phyloP scores from a whole-genome alignment of 495 filamentous ascomycete genomes.

The Penicillium riverlandense region DNA sequence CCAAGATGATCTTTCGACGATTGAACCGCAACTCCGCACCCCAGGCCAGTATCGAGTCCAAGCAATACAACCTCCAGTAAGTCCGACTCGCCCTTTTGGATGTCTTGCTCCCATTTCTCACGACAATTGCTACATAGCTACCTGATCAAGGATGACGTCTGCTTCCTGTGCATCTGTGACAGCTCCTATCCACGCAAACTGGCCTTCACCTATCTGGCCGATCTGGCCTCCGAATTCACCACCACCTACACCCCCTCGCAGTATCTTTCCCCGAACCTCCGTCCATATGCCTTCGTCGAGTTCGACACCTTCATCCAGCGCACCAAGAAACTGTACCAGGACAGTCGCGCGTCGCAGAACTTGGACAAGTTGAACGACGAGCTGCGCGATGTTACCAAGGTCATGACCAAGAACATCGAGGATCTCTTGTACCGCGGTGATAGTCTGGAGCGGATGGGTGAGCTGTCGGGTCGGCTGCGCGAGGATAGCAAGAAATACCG shows the following conservation, averaged over 20 bases:
- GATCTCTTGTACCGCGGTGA: constrained; percentile 93
- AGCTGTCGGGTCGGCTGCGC: constrained; percentile 74
- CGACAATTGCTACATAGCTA: constrained; percentile 49
- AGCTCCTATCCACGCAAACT: constrained; percentile 94
- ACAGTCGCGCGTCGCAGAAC: constrained; percentile 79
- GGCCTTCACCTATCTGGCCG: constrained; percentile 95
- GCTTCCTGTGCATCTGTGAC: constrained; percentile 91
- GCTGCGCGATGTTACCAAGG: constrained; percentile 92
- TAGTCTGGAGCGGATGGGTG: constrained; percentile 93
- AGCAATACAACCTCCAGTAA: constrained; percentile 81
- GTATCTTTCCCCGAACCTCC: constrained; percentile 64
- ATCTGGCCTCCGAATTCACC: constrained; percentile 85
- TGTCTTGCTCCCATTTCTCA: no score
- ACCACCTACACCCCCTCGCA: constrained; percentile 70
- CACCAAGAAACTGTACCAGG: constrained; percentile 91
- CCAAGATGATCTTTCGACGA: constrained; percentile 81
- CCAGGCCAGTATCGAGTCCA: constrained; percentile 87
- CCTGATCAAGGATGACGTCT: constrained; percentile 69
- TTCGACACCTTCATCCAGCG: constrained; percentile 96
- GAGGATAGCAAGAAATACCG: constrained; percentile 94
- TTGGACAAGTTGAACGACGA: constrained; percentile 90
- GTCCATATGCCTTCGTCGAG: constrained; percentile 93
- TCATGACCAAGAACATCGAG: constrained; percentile 99
- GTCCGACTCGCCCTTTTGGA: constrained; percentile 11
- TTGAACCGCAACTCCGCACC: constrained; percentile 81